Conservation (phyloP, 371 early-diverging fungal species). For the Lichtheimia hyalospora region DNA sequence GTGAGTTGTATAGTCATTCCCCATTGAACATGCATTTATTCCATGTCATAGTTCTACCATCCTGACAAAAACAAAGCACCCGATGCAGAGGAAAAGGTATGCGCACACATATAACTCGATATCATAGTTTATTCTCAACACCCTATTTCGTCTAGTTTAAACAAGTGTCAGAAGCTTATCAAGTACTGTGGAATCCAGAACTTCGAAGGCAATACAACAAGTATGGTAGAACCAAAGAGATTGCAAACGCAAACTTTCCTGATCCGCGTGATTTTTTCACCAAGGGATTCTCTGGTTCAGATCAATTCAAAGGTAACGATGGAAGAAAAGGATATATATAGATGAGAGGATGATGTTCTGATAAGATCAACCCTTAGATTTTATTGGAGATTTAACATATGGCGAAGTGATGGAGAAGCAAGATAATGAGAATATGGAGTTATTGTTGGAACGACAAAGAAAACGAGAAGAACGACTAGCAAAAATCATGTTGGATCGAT, state of each 20-base stretch:
- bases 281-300: not conserved
- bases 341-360: too few relatives aligned
- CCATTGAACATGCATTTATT: not conserved
- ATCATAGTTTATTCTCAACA: not conserved
- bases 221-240: constrained; percentile 66
- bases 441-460: not conserved
- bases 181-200: constrained; percentile 82
- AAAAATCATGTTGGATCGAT: not conserved
- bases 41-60: not conserved
- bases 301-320: not conserved
- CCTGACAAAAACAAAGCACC: not conserved
- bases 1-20: not conserved
- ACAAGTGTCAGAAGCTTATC: constrained; percentile 80
- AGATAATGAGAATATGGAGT: not conserved
- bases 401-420: not conserved
- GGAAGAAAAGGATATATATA: not conserved
- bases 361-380: too few relatives aligned
- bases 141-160: not conserved
- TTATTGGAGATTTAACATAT: not conserved
- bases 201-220: constrained; percentile 83
- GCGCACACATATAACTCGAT: not conserved
- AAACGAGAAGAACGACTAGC: not conserved
- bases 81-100: not conserved
- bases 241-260: constrained; percentile 52
- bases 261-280: not conserved